Evolutionary conservation across 2,329 filamentous ascomycete genomes (phyloP).

Genomic region (Trichoderma semiorbis): DNA sequence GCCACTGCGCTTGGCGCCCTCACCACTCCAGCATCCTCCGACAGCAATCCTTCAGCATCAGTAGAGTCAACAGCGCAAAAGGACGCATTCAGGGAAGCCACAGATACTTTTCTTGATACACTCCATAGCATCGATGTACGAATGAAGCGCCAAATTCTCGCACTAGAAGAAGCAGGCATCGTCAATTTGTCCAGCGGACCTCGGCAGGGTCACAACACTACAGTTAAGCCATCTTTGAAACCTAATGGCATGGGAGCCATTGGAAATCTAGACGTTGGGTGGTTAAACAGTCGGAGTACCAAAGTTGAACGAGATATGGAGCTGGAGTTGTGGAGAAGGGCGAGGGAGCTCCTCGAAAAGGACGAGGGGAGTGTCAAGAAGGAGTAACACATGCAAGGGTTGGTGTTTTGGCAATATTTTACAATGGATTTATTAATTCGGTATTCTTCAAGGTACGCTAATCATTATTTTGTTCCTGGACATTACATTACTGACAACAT

Average conservation of each 20-base stretch:
- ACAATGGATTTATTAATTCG: background rate
- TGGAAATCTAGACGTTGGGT: slow-evolving; percentile 73
- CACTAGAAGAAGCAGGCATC: slow-evolving; percentile 77
- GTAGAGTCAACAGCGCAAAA: slow-evolving; percentile 50
- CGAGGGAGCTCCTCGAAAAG: slow-evolving; percentile 37
- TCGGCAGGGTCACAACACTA: slow-evolving; percentile 32
- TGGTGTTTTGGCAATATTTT: background rate
- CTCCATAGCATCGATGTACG: slow-evolving; percentile 72
- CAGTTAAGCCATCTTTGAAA: slow-evolving; percentile 44
- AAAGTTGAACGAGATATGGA: slow-evolving; percentile 82
- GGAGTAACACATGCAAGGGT: background rate
- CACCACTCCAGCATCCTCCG: slow-evolving; percentile 32
- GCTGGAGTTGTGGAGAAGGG: slow-evolving; percentile 66
- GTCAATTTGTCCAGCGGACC: slow-evolving; percentile 48
- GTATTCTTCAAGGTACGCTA: background rate
- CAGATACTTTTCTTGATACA: slow-evolving; percentile 65
- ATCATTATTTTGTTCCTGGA: background rate
- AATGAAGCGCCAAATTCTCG: slow-evolving; percentile 65
- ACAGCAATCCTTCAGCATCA: slow-evolving; percentile 23
- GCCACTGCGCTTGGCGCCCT: slow-evolving; percentile 45
- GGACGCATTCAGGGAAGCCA: slow-evolving; percentile 55
- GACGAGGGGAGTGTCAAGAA: slow-evolving; percentile 24
- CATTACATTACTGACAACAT: background rate
- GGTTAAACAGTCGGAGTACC: slow-evolving; percentile 81
- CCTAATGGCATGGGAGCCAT: slow-evolving; percentile 55